These are phyloP conservation scores for Biancaea sappan DNA, from an alignment of 306 rosid species.

Conservation along the genomic window DNA sequence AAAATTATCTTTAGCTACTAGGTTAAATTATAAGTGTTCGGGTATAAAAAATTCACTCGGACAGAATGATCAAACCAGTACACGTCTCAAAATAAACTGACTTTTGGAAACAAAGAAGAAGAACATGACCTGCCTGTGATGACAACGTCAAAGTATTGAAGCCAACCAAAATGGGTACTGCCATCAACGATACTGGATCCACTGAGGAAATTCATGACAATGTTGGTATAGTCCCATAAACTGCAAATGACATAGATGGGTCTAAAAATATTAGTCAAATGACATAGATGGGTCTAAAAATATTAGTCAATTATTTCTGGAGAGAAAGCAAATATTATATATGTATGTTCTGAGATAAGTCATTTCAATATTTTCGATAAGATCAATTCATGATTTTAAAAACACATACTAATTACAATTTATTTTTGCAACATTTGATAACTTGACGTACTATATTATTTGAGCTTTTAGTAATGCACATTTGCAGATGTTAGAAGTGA, in stretches of 20 bases:
- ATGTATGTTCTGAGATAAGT: not conserved
- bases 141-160: conserved; percentile 86
- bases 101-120: conserved; percentile 12
- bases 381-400: conserved; percentile 19
- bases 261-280: conserved; percentile 11
- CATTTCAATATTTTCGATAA: not conserved
- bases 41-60: conserved; percentile 12
- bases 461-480: not conserved
- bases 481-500: no score
- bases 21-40: conserved; percentile 14
- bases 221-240: conserved; percentile 96
- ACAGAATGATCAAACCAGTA: conserved; percentile 30
- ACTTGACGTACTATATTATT: not conserved
- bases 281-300: not conserved
- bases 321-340: conserved; percentile 8
- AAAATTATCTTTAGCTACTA: no score
- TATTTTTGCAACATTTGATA: not conserved
- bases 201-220: conserved; percentile 93
- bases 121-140: conserved; percentile 87
- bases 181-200: conserved; percentile 50
- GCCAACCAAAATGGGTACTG: conserved; percentile 75
- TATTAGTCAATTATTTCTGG: not conserved
- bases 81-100: conserved; percentile 10
- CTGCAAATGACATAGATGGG: conserved; percentile 49
- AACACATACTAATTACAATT: not conserved